These are phyloP conservation scores for Rossbeevera mucosa DNA, from an alignment of 768 basidiomycete species.

Conservation along the genomic window DNA sequence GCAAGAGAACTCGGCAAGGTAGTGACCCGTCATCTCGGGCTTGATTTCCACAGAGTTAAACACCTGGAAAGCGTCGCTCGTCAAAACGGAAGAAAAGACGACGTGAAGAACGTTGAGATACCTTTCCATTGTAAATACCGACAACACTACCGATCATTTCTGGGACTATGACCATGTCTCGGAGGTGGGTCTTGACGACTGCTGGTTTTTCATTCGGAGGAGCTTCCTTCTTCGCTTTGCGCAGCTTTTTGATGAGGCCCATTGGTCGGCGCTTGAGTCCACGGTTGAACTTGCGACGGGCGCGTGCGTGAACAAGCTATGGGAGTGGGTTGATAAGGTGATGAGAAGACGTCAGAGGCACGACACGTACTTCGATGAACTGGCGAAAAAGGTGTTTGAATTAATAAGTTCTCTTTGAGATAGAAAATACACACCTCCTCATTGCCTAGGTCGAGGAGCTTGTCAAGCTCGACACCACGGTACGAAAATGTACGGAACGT, in stretches of 20 bases:
- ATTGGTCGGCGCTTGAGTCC: slow-evolving; percentile 98
- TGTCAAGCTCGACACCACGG: slow-evolving; percentile 97
- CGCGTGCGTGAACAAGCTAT: slow-evolving; percentile 96
- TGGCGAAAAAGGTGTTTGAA: slow-evolving; percentile 24
- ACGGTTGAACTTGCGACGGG: slow-evolving; percentile 97
- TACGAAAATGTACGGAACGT: slow-evolving; percentile 99
- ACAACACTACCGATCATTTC: slow-evolving; percentile 99
- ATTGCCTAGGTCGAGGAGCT: slow-evolving; percentile 93
- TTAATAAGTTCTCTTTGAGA: not conserved
- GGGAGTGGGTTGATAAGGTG: not conserved
- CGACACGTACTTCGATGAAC: slow-evolving; percentile 71
- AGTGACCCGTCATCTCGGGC: slow-evolving; percentile 99
- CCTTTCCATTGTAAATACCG: slow-evolving; percentile 98
- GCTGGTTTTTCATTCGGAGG: slow-evolving; percentile 98
- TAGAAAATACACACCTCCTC: slow-evolving; percentile 66
- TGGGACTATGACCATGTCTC: slow-evolving; percentile 99
- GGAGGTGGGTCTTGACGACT: slow-evolving; percentile 98
- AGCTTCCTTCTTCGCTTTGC: slow-evolving; percentile 99
- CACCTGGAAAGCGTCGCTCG: slow-evolving; percentile 41
- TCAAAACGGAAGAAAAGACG: not conserved
- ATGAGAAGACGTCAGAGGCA: slow-evolving; percentile 6
- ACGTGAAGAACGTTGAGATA: slow-evolving; percentile 30
- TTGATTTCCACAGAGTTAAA: slow-evolving; percentile 99
- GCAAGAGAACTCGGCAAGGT: slow-evolving; percentile 95
- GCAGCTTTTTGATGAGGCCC: slow-evolving; percentile 98